Evolutionary conservation across 331 rosid species (phyloP).

Genomic region (Rosa hybrid): DNA sequence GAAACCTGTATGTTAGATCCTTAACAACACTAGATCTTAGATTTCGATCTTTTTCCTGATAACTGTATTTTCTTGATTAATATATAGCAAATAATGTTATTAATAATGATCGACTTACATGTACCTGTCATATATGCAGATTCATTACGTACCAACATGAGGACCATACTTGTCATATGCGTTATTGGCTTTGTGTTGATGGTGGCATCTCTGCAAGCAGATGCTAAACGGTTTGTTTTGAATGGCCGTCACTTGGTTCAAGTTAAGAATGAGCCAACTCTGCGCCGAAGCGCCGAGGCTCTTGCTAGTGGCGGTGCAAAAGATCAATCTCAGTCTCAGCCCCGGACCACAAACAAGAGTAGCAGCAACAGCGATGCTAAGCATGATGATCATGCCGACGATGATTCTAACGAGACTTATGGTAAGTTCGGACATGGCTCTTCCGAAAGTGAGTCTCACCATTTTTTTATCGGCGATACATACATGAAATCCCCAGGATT

Average conservation of each 20-base stretch:
- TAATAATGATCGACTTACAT: neutral
- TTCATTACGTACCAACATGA: conserved; percentile 10
- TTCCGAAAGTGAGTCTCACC: conserved; percentile 3
- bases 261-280: neutral
- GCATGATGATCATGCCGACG: neutral
- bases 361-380: conserved; percentile 6
- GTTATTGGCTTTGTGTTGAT: conserved; percentile 15
- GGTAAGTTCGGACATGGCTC: neutral
- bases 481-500: neutral
- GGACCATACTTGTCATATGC: neutral
- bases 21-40: neutral
- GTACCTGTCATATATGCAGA: neutral
- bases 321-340: neutral
- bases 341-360: neutral
- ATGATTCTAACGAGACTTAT: neutral
- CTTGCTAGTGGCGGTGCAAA: neutral
- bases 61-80: neutral
- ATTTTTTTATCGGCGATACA: neutral
- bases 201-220: conserved; percentile 8
- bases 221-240: conserved; percentile 5
- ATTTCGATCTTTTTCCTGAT: neutral
- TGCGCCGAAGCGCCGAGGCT: neutral
- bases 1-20: neutral
- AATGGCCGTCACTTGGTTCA: neutral
- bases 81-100: neutral